Percentiles rank a stretch among this genome's conserved stretches.
phyloP scores from a whole-genome alignment of 2,329 filamentous ascomycete species.

The Xylariales sp. region DNA sequence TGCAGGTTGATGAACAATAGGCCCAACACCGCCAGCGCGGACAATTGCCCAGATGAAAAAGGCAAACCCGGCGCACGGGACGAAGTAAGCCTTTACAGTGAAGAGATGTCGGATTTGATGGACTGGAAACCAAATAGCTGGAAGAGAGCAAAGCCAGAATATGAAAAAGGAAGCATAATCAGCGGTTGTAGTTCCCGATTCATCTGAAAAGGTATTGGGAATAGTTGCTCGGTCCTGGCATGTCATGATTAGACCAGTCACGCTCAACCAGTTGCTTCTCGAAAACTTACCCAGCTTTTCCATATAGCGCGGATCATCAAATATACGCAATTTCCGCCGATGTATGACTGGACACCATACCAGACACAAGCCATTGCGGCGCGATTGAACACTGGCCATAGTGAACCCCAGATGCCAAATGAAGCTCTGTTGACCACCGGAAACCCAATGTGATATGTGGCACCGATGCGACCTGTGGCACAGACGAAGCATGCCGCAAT shows the following conservation, averaged over 20 bases:
- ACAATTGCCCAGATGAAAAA: conserved; percentile 78
- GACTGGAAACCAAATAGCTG: conserved; percentile 84
- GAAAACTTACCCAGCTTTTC: conserved; percentile 53
- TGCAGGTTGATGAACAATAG: conserved; percentile 68
- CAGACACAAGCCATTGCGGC: conserved; percentile 85
- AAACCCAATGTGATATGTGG: conserved; percentile 84
- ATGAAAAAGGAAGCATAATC: conserved; percentile 80
- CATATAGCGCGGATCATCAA: conserved; percentile 87
- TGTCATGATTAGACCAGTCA: background rate
- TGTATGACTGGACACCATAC: conserved; percentile 83
- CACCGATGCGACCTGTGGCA: conserved; percentile 76
- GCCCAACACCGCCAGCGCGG: conserved; percentile 76
- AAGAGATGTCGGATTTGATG: conserved; percentile 87
- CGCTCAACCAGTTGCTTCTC: background rate
- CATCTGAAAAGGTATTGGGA: conserved; percentile 60
- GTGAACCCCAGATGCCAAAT: conserved; percentile 83
- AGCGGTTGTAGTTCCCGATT: conserved; percentile 67
- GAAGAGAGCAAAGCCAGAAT: conserved; percentile 77
- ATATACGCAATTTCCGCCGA: conserved; percentile 79
- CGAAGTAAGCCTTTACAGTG: conserved; percentile 82
- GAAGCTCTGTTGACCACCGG: conserved; percentile 73
- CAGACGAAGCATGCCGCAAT: conserved; percentile 73
- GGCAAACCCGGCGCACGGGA: conserved; percentile 74
- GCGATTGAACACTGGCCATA: conserved; percentile 87
- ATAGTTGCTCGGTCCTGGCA: conserved; percentile 46